phyloP scores from a whole-genome alignment of 768 basidiomycete genomes.

The Termitomyces sp. region DNA sequence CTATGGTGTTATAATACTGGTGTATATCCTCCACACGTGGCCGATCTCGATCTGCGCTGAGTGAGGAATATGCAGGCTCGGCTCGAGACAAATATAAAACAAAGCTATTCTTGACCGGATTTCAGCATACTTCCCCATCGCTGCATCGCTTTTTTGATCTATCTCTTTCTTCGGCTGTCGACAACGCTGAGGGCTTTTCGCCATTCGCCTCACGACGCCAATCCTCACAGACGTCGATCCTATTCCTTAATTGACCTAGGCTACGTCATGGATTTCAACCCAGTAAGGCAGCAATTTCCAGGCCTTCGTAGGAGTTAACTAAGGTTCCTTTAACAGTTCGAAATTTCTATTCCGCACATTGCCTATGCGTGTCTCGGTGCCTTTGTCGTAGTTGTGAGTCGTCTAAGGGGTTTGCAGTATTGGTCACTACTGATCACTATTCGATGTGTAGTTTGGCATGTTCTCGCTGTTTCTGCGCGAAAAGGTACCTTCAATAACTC shows the following conservation, averaged over 20 bases:
- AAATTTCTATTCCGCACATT: constrained; percentile 67
- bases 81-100: constrained; percentile 5
- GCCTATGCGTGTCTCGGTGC: constrained; percentile 76
- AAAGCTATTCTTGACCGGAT: neutral
- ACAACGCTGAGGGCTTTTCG: constrained; percentile 17
- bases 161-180: constrained; percentile 5
- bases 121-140: neutral
- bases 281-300: constrained; percentile 29
- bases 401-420: neutral
- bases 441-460: constrained; percentile 74
- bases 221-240: constrained; percentile 4
- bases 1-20: neutral
- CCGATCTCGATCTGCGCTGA: neutral
- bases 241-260: neutral
- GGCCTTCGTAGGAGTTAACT: neutral
- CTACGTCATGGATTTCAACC: constrained; percentile 43
- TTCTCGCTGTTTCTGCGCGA: constrained; percentile 90
- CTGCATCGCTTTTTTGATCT: constrained; percentile 8
- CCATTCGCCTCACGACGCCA: constrained; percentile 8
- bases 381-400: constrained; percentile 73
- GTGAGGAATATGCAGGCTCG: neutral
- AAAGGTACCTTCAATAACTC: constrained; percentile 40
- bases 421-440: neutral
- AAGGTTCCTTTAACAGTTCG: constrained; percentile 35
- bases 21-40: neutral